Evolutionary conservation across 2,329 filamentous ascomycete species (phyloP).

Genomic region (Gyromitra esculenta): DNA sequence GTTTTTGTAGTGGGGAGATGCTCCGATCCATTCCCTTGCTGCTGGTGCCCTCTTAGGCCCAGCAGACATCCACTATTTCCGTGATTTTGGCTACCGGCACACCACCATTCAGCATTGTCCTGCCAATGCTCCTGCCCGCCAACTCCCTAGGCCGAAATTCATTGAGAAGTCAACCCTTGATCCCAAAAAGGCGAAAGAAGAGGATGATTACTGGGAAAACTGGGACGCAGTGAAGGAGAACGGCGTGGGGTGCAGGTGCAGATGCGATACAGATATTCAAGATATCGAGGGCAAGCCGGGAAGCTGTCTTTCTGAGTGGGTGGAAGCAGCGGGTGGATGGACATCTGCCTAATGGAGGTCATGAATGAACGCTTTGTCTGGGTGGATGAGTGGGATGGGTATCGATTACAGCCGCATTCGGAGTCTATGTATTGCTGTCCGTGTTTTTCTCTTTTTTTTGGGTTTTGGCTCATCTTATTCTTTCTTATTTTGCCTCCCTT

Average conservation of each 20-base stretch:
- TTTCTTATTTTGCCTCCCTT: constrained; percentile 34
- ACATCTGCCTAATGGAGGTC: constrained; percentile 65
- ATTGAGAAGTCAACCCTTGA: constrained; percentile 79
- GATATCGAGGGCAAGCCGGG: constrained; percentile 98
- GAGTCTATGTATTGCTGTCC: constrained; percentile 49
- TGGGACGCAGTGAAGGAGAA: constrained; percentile 91
- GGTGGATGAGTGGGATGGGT: constrained; percentile 29
- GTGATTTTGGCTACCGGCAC: constrained; percentile 96
- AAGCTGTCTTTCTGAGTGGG: constrained; percentile 94
- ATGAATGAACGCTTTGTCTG: constrained; percentile 33
- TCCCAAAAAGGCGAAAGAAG: constrained; percentile 84
- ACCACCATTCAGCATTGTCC: constrained; percentile 99
- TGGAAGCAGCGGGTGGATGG: constrained; percentile 96
- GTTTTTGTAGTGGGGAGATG: constrained; percentile 87
- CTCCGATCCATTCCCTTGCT: constrained; percentile 95
- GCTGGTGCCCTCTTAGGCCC: constrained; percentile 85
- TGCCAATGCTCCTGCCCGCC: constrained; percentile 88
- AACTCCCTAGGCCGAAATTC: constrained; percentile 80
- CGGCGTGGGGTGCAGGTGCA: constrained; percentile 93
- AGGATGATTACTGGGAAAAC: constrained; percentile 95
- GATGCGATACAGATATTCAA: constrained; percentile 95
- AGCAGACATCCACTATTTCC: constrained; percentile 95
- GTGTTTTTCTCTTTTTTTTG: constrained; percentile 50
- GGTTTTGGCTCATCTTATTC: constrained; percentile 36
- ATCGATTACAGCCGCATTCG: constrained; percentile 47